Percentiles rank a stretch among this genome's conserved stretches.
phyloP scores from a whole-genome alignment of 164 flowering plant species.

The Tinospora cordifolia region DNA sequence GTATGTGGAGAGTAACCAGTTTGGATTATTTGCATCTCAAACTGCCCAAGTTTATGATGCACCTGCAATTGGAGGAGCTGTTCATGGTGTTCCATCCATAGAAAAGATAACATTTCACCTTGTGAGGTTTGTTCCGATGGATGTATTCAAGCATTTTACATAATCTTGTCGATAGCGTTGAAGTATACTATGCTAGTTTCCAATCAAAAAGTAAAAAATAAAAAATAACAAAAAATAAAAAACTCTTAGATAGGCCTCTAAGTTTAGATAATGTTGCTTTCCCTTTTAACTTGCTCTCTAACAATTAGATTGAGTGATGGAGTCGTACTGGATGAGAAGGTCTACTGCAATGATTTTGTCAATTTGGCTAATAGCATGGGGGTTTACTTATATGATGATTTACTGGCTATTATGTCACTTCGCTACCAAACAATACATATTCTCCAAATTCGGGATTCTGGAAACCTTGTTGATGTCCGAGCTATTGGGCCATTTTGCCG shows the following conservation, averaged over 20 bases:
- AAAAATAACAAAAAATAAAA: too few species aligned
- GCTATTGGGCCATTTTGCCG: constrained; percentile 79
- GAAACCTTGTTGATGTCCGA: constrained; percentile 73
- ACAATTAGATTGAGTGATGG: constrained; percentile 78
- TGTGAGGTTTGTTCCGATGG: constrained; percentile 54
- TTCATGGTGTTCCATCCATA: constrained; percentile 76
- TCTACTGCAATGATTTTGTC: constrained; percentile 75
- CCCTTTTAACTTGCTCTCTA: constrained; percentile 5
- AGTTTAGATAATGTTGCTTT: background rate
- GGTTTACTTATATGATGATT: constrained; percentile 91
- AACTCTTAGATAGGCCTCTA: background rate
- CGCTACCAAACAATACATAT: constrained; percentile 88
- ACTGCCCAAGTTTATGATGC: constrained; percentile 78
- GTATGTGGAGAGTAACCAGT: constrained; percentile 65
- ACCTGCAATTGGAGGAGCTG: constrained; percentile 67
- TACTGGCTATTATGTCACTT: constrained; percentile 80
- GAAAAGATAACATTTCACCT: constrained; percentile 92
- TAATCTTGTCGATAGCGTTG: constrained; percentile 4
- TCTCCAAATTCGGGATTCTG: constrained; percentile 87
- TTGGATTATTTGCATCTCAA: constrained; percentile 95
- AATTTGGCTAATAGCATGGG: constrained; percentile 75
- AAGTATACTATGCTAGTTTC: background rate
- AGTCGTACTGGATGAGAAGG: constrained; percentile 67
- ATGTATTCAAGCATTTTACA: background rate
- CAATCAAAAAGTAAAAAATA: background rate